Evolutionary conservation across 2,329 filamentous ascomycete species (phyloP).

Genomic region (Aspergillus amoenus): DNA sequence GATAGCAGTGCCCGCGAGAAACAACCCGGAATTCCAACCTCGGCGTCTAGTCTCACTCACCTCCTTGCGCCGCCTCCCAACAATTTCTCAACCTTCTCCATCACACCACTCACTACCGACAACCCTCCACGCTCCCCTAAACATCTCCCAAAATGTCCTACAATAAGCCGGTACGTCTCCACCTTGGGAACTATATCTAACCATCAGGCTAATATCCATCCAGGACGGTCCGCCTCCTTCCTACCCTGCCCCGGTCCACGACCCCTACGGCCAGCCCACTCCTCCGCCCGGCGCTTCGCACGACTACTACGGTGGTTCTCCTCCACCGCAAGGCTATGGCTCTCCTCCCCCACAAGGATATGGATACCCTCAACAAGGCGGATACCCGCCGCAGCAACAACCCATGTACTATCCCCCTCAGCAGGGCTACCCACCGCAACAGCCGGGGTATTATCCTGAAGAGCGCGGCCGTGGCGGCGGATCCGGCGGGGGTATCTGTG

Average conservation of each 20-base stretch:
- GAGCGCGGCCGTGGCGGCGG: slow-evolving; percentile 31
- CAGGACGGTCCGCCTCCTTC: slow-evolving; percentile 39
- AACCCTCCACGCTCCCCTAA: background rate
- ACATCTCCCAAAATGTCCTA: slow-evolving; percentile 27
- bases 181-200: background rate
- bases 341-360: slow-evolving; percentile 5
- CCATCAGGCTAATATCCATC: background rate
- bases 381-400: slow-evolving; percentile 30
- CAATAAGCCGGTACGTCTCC: slow-evolving; percentile 31
- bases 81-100: background rate
- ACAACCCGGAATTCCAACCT: background rate
- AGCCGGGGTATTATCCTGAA: slow-evolving; percentile 40
- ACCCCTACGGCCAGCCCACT: slow-evolving; percentile 24
- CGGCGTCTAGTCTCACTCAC: background rate
- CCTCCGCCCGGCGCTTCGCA: slow-evolving; percentile 29
- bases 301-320: slow-evolving; percentile 37
- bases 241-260: slow-evolving; percentile 36
- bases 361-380: slow-evolving; percentile 19
- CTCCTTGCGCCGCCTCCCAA: slow-evolving; percentile 3
- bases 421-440: slow-evolving; percentile 27
- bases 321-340: slow-evolving; percentile 31
- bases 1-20: background rate
- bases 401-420: slow-evolving; percentile 37
- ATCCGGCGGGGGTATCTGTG: slow-evolving; percentile 43
- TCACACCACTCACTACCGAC: background rate